Percentiles rank a stretch among this genome's conserved stretches.
Conservation (phyloP, 148 eudicot genomes). For the Rhododendron williamsianum region DNA sequence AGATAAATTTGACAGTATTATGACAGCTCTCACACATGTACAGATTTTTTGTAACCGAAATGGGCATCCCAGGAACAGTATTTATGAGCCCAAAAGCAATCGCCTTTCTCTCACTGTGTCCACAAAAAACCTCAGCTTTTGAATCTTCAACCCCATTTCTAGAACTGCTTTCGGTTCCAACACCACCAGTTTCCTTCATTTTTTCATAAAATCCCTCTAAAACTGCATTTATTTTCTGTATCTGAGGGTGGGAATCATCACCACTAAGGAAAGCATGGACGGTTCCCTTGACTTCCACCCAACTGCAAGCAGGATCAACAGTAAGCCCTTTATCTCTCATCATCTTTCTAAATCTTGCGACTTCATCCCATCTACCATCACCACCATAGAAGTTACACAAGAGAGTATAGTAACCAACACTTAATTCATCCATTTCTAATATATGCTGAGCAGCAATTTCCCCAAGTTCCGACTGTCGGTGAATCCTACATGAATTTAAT, state of each 20-base stretch:
- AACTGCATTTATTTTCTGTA: constrained; percentile 58
- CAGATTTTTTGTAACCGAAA: constrained; percentile 85
- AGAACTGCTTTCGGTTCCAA: constrained; percentile 25
- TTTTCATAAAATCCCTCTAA: constrained; percentile 63
- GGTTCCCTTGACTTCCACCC: constrained; percentile 91
- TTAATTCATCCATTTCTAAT: constrained; percentile 46
- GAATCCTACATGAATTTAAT: constrained; percentile 76
- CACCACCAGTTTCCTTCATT: constrained; percentile 39
- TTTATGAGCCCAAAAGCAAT: constrained; percentile 74
- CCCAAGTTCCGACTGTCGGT: constrained; percentile 58
- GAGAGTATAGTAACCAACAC: constrained; percentile 67
- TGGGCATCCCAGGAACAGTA: constrained; percentile 75
- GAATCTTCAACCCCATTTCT: constrained; percentile 39
- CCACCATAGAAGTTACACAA: constrained; percentile 75
- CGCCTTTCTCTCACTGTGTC: constrained; percentile 88
- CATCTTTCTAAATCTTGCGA: constrained; percentile 49
- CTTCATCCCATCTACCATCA: constrained; percentile 69
- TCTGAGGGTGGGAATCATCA: constrained; percentile 75
- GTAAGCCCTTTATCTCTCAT: constrained; percentile 72
- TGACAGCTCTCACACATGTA: constrained; percentile 84
- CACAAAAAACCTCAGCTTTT: constrained; percentile 82
- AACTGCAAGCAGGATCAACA: constrained; percentile 88
- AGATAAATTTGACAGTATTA: constrained; percentile 60
- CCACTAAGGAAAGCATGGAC: constrained; percentile 88
- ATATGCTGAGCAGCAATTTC: constrained; percentile 60